Percentiles rank a stretch among this genome's conserved stretches.
phyloP scores from a whole-genome alignment of 768 basidiomycete genomes.

The Boletus sensibilis region DNA sequence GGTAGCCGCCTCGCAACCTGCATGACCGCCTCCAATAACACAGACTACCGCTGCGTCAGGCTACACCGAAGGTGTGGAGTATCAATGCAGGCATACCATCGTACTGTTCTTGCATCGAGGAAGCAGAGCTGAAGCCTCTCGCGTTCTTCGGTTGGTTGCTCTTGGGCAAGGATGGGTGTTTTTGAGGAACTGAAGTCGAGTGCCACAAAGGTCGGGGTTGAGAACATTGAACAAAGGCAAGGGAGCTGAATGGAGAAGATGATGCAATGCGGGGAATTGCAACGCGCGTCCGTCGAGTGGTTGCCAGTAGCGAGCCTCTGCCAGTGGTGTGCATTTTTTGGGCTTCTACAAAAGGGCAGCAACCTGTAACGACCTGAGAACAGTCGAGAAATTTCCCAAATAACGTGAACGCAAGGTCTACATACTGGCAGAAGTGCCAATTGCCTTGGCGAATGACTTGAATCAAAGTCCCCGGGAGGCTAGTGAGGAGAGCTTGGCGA shows the following conservation, averaged over 20 bases:
- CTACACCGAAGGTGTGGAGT: conserved; percentile 25
- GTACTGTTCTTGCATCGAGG: conserved; percentile 10
- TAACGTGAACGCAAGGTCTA: background rate
- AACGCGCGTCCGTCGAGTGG: conserved; percentile 7
- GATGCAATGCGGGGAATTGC: background rate
- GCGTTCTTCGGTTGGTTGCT: background rate
- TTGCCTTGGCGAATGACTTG: background rate
- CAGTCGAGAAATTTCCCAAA: background rate
- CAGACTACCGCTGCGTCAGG: conserved; percentile 57
- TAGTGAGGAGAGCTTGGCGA: background rate
- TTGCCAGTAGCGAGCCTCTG: background rate
- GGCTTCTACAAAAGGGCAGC: background rate
- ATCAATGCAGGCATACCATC: conserved; percentile 21
- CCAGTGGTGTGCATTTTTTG: background rate
- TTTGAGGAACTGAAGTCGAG: background rate
- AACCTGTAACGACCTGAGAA: background rate
- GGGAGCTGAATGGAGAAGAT: background rate
- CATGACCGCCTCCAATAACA: conserved; percentile 90
- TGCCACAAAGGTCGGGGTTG: background rate
- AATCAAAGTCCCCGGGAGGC: background rate
- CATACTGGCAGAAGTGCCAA: background rate
- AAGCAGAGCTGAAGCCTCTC: conserved; percentile 2
- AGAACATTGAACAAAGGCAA: background rate
- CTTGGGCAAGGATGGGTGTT: background rate
- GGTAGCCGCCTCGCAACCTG: conserved; percentile 89